phyloP scores from a whole-genome alignment of 2,329 filamentous ascomycete genomes.

The Sporothrix dimorphospora region DNA sequence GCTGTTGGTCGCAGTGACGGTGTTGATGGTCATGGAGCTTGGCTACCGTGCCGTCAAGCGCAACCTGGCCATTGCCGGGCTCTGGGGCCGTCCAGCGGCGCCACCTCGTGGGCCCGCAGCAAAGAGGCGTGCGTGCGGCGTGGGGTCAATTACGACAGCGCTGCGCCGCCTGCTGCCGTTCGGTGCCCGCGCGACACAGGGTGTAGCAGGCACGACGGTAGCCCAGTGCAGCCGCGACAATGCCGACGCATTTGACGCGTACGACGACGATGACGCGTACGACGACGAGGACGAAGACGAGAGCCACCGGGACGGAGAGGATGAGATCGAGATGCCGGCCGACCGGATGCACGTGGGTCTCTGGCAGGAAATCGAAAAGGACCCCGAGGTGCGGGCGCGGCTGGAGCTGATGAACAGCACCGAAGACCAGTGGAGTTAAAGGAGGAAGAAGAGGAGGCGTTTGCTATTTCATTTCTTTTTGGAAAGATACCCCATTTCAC shows the following conservation, averaged over 20 bases:
- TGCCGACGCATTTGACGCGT: neutral
- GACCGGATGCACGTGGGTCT: slow-evolving; percentile 57
- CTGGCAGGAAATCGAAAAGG: slow-evolving; percentile 63
- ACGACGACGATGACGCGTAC: slow-evolving; percentile 7
- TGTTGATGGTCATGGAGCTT: slow-evolving; percentile 67
- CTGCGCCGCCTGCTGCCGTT: slow-evolving; percentile 33
- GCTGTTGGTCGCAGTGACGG: slow-evolving; percentile 63
- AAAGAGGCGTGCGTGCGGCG: neutral
- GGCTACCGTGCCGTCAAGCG: slow-evolving; percentile 54
- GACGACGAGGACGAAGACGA: slow-evolving; percentile 26
- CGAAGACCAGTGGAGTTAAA: slow-evolving; percentile 30
- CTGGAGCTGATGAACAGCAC: slow-evolving; percentile 48
- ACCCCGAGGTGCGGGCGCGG: slow-evolving; percentile 49
- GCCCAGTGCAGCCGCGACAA: neutral
- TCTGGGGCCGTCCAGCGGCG: slow-evolving; percentile 45
- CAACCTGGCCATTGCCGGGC: slow-evolving; percentile 49
- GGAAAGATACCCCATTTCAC: neutral
- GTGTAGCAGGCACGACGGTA: slow-evolving; percentile 21
- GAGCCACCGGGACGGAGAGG: slow-evolving; percentile 29
- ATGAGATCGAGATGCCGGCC: slow-evolving; percentile 41
- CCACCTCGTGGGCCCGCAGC: neutral
- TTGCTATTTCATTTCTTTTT: neutral
- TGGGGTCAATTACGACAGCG: neutral
- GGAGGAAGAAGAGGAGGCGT: neutral
- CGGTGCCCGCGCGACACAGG: slow-evolving; percentile 23